phyloP scores from a whole-genome alignment of 495 filamentous ascomycete species.

The Neurospora discreta region DNA sequence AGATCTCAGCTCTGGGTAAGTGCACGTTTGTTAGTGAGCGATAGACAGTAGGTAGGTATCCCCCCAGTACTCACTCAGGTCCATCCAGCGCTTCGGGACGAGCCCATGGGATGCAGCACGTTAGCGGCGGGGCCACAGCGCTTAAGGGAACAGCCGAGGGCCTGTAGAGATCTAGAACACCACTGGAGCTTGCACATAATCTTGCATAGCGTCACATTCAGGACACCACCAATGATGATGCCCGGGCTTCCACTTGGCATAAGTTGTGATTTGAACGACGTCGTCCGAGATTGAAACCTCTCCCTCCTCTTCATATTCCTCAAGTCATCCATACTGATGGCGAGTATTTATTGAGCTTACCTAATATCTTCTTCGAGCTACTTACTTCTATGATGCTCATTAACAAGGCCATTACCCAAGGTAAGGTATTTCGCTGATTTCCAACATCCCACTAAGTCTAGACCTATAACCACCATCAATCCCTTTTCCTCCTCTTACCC shows the following conservation, averaged over 20 bases:
- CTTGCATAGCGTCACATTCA: neutral
- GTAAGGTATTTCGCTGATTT: neutral
- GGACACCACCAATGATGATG: too few relatives aligned
- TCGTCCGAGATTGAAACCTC: neutral
- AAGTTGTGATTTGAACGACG: neutral
- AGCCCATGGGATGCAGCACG: neutral
- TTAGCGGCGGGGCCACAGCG: neutral
- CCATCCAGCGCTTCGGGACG: neutral
- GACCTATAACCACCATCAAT: neutral
- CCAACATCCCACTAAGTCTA: neutral
- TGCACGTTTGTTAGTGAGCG: rapidly evolving
- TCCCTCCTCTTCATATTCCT: too few relatives aligned
- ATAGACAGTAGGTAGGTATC: too few relatives aligned
- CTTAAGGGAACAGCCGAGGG: neutral
- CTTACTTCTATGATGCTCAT: too few relatives aligned
- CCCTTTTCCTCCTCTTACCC: neutral
- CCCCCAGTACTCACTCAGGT: too few relatives aligned
- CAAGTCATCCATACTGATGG: rapidly evolving
- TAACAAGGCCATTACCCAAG: neutral
- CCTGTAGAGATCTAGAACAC: neutral
- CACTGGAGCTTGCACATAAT: neutral
- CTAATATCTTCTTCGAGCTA: too few relatives aligned
- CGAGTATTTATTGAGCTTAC: neutral
- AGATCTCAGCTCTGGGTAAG: rapidly evolving
- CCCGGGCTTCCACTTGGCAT: too few relatives aligned